Evolutionary conservation across 75 land plant species (phyloP).

Genomic region (Selaginella moellendorffii): DNA sequence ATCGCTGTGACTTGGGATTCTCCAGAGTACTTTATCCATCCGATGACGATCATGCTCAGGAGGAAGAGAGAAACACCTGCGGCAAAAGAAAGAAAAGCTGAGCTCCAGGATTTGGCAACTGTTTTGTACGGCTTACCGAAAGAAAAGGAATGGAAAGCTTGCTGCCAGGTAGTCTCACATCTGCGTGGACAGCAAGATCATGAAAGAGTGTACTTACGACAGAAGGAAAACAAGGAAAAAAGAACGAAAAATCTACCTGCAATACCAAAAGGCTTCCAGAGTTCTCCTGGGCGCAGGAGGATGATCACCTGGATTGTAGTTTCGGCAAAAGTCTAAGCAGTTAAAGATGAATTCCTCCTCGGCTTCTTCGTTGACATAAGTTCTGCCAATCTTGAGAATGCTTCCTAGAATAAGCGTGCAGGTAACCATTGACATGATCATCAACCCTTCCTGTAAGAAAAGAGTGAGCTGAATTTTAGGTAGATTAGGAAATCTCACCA

Average conservation of each 20-base stretch:
- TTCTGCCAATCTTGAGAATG: slow-evolving; percentile 1
- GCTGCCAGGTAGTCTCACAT: slow-evolving; percentile 23
- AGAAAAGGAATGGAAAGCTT: slow-evolving; percentile 18
- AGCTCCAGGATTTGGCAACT: not conserved
- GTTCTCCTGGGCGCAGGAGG: not conserved
- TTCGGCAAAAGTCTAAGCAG: not conserved
- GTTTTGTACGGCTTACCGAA: slow-evolving; percentile 6
- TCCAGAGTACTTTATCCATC: slow-evolving; percentile 9
- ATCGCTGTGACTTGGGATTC: slow-evolving; percentile 3
- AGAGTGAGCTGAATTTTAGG: no score
- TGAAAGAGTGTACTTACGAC: no score
- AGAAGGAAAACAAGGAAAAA: not conserved
- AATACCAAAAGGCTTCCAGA: slow-evolving; percentile 5
- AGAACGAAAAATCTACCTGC: not conserved
- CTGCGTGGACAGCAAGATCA: no score
- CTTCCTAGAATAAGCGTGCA: slow-evolving; percentile 4
- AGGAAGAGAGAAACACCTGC: slow-evolving; percentile 6
- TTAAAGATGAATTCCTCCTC: slow-evolving; percentile 8
- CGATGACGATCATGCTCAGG: slow-evolving; percentile 6
- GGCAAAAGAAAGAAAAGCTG: not conserved
- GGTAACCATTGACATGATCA: not conserved
- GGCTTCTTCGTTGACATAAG: slow-evolving; percentile 7
- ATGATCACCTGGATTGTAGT: not conserved
- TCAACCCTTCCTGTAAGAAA: slow-evolving; percentile 3
- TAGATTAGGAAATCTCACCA: not conserved